These are phyloP conservation scores for Escovopsis sp. DNA, from an alignment of 2,329 filamentous ascomycete species.

Conservation along the genomic window DNA sequence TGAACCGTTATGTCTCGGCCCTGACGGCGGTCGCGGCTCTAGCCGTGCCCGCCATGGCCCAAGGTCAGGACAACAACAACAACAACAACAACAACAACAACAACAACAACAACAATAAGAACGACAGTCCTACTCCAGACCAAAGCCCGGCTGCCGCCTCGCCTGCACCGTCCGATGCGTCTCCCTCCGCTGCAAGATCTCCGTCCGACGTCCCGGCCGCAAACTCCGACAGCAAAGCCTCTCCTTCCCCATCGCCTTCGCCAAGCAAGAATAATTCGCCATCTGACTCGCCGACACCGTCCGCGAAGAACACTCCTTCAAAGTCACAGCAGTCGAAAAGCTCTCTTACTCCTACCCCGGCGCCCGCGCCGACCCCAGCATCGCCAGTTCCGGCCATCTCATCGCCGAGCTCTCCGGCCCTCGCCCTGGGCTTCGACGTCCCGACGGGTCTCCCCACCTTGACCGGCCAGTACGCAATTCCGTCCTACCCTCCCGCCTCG, in stretches of 20 bases:
- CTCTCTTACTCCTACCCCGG: not conserved
- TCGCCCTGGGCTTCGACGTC: constrained; percentile 6
- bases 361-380: not conserved
- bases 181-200: no score
- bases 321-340: not conserved
- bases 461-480: constrained; percentile 23
- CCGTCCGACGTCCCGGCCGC: not conserved
- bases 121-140: constrained; percentile 5
- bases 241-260: constrained; percentile 2
- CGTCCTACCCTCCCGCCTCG: constrained; percentile 53
- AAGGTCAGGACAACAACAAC: constrained; percentile 7
- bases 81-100: constrained; percentile 7
- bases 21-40: constrained; percentile 16
- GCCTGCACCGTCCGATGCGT: not conserved
- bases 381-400: not conserved
- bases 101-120: constrained; percentile 4
- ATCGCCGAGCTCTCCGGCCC: constrained; percentile 10
- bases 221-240: constrained; percentile 2
- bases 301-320: not conserved
- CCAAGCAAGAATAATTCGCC: not conserved
- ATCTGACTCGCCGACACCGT: not conserved
- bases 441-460: constrained; percentile 27
- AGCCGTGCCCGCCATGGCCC: constrained; percentile 18
- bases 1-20: constrained; percentile 9
- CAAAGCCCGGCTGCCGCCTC: not conserved